These are phyloP conservation scores for Saturnispora zaruensis DNA, from an alignment of 805 yeast species.

Conservation along the genomic window DNA sequence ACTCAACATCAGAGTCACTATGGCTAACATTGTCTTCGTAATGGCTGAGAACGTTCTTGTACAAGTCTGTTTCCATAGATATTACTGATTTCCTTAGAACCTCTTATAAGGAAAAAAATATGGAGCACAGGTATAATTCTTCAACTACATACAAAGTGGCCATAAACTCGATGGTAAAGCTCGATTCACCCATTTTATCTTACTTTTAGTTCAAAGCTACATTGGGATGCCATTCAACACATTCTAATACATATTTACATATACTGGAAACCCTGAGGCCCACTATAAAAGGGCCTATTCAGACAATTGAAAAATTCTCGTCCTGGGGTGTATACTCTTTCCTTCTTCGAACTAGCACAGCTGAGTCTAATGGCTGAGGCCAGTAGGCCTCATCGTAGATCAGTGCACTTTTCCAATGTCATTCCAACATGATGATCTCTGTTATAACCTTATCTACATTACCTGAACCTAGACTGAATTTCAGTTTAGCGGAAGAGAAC, in stretches of 20 bases:
- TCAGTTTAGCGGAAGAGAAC: slow-evolving; percentile 8
- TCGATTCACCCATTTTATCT: background rate
- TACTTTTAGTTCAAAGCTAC: background rate
- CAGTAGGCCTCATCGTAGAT: background rate
- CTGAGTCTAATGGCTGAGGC: background rate
- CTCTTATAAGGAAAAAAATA: background rate
- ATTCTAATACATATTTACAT: background rate
- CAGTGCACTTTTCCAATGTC: background rate
- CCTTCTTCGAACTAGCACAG: background rate
- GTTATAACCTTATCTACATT: slow-evolving; percentile 31
- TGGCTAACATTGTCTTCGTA: background rate
- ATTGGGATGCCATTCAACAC: background rate
- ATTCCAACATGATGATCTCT: slow-evolving; percentile 22
- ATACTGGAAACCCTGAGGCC: background rate
- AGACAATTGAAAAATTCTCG: background rate
- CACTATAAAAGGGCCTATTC: background rate
- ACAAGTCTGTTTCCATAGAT: background rate
- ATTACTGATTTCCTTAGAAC: background rate
- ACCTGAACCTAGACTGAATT: slow-evolving; percentile 20
- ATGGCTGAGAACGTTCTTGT: background rate
- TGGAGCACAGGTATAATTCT: background rate
- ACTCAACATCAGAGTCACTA: background rate
- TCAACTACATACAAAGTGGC: background rate
- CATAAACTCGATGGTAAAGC: background rate
- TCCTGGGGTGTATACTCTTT: background rate